Conservation (phyloP, 805 yeast species). For the Nakazawaea ishiwadae region DNA sequence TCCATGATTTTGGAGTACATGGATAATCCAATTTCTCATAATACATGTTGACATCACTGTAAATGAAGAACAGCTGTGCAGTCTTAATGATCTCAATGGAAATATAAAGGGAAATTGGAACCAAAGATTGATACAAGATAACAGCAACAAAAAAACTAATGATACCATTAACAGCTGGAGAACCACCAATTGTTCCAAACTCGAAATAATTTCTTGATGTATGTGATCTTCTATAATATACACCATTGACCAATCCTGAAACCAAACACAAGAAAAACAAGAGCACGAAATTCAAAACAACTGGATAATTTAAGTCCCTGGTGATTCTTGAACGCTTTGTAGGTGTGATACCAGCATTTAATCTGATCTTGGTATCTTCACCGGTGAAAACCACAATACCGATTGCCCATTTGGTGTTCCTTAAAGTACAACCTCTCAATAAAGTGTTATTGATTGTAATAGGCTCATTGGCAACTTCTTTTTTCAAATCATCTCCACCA, state of each 20-base stretch:
- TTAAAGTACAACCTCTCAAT: constrained; percentile 65
- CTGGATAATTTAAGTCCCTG: constrained; percentile 62
- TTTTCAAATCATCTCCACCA: constrained; percentile 24
- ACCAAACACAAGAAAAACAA: constrained; percentile 63
- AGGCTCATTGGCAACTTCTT: constrained; percentile 44
- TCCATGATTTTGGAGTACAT: constrained; percentile 79
- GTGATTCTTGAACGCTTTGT: constrained; percentile 64
- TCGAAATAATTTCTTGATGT: constrained; percentile 56
- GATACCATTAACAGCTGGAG: constrained; percentile 61
- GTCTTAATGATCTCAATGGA: constrained; percentile 79
- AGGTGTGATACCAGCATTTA: constrained; percentile 76
- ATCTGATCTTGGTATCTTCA: constrained; percentile 67
- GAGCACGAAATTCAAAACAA: constrained; percentile 54
- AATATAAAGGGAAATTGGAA: constrained; percentile 76
- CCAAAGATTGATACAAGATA: constrained; percentile 70
- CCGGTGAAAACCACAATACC: constrained; percentile 79
- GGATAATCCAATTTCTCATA: constrained; percentile 67
- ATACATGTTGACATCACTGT: constrained; percentile 65
- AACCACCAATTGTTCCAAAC: constrained; percentile 51
- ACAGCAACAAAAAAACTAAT: constrained; percentile 68
- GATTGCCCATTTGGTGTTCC: constrained; percentile 75
- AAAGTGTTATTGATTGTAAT: constrained; percentile 57
- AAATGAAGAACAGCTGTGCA: constrained; percentile 70
- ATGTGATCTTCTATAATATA: constrained; percentile 40
- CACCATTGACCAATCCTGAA: constrained; percentile 67